Evolutionary conservation across 805 yeast species (phyloP), one percentile per base, ranked within the genome.

Genomic region (Ogataea dorogensis): DNA sequence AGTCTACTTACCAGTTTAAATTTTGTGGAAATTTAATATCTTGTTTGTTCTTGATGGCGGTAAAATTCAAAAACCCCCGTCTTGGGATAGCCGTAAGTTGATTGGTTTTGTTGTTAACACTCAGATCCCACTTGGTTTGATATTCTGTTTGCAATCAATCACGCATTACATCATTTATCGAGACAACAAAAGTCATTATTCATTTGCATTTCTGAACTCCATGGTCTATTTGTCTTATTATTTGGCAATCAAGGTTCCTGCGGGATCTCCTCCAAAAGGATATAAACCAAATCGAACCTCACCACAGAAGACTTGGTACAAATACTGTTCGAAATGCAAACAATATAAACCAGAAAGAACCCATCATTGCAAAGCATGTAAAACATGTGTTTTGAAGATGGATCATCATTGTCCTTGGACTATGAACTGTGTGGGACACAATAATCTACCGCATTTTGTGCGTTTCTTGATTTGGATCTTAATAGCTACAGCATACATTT

Each of bases 351-450:
- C 96, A 0, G 91, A 81, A 52, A 63, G 96, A 42, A 54, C 86
- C 4, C 96, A 88, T 55, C 96, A 88, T 62, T 88, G 96, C 58
- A 81, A 81, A 49, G 71, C 76, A 1, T 86, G 94, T 53, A 67
- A 73, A n/a, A 49, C 44, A 25, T 88, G 96, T 59, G 81, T 88
- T n/a, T 57, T 88, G 39, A 74, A 76, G 54, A 89, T 88, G 96
- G 97, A 88, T 58, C 97, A 88, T 56, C 96, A 88, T 62, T 81
- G 82, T 56, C 96, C 96, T 0, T 89, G 96, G 96, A 86, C 95
- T 0, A 74, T 77, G 58, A 89, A 86, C 54, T 89, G 96, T 54
- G 91, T 89, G 14, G 97, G 97, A 0, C 78, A 77, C 54, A 58
- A 60, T 0, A 89, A 89, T 53, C 67, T 77, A 57, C 86, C 95